A percentile compares a stretch with the other conserved stretches of the same genome.
These are phyloP conservation scores for Rhizomucor miehei DNA, from an alignment of 371 early-diverging fungal species.

Conservation along the genomic window DNA sequence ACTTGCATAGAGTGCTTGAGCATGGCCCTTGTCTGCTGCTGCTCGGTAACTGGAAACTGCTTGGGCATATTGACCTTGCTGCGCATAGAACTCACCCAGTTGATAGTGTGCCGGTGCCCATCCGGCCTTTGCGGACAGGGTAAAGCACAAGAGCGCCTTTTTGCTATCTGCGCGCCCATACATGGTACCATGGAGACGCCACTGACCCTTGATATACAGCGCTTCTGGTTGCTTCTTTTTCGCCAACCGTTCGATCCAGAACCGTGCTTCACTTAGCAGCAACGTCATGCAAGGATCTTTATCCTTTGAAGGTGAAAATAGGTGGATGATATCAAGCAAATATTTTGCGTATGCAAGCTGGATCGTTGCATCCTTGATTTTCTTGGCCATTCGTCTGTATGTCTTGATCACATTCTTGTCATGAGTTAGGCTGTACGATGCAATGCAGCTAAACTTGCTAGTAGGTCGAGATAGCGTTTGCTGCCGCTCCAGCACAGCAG, in stretches of 20 bases:
- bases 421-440: conserved; percentile 22
- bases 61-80: conserved; percentile 57
- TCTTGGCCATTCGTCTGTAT: conserved; percentile 73
- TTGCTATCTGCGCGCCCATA: background rate
- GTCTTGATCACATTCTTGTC: conserved; percentile 36
- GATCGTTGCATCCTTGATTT: conserved; percentile 63
- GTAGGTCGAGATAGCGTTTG: background rate
- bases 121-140: conserved; percentile 14
- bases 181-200: conserved; percentile 38
- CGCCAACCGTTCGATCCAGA: conserved; percentile 72
- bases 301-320: background rate
- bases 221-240: conserved; percentile 66
- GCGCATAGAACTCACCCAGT: conserved; percentile 40
- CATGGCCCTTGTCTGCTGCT: conserved; percentile 70
- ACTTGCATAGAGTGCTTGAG: conserved; percentile 68
- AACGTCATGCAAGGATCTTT: conserved; percentile 1
- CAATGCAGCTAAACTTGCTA: conserved; percentile 11
- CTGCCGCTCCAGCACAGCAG: background rate
- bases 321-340: conserved; percentile 46
- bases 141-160: conserved; percentile 10
- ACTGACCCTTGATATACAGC: conserved; percentile 62
- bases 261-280: conserved; percentile 58
- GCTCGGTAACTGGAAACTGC: conserved; percentile 73
- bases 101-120: conserved; percentile 7
- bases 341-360: conserved; percentile 76